Conservation (phyloP, 2,329 filamentous ascomycete species). For the Exophiala xenobiotica region DNA sequence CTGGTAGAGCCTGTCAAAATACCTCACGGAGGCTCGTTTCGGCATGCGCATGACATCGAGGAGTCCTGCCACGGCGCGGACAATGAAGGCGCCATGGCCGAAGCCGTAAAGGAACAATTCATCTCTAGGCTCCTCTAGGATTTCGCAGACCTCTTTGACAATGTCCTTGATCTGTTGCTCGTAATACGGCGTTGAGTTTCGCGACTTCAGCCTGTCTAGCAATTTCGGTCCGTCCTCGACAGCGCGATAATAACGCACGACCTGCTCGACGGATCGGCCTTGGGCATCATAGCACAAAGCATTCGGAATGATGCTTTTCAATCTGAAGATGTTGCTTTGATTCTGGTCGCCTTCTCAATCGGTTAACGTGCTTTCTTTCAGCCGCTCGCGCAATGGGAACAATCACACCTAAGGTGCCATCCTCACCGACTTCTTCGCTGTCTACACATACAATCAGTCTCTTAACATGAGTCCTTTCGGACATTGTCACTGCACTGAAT, state of each 20-base stretch:
- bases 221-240: slow-evolving; percentile 16
- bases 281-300: slow-evolving; percentile 15
- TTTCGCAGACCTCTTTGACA: slow-evolving; percentile 20
- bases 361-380: slow-evolving; percentile 3
- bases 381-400: background rate
- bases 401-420: slow-evolving; percentile 13
- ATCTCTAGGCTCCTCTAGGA: slow-evolving; percentile 31
- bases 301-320: slow-evolving; percentile 18
- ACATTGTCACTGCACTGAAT: slow-evolving; percentile 33
- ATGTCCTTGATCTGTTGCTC: slow-evolving; percentile 30
- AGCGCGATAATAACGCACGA: slow-evolving; percentile 25
- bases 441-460: slow-evolving; percentile 26
- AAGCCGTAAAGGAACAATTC: slow-evolving; percentile 45
- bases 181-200: slow-evolving; percentile 9
- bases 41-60: slow-evolving; percentile 37
- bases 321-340: slow-evolving; percentile 22
- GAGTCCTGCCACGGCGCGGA: slow-evolving; percentile 42
- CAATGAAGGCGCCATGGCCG: slow-evolving; percentile 43
- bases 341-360: slow-evolving; percentile 12
- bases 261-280: slow-evolving; percentile 19
- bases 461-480: slow-evolving; percentile 43
- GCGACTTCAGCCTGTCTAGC: slow-evolving; percentile 22
- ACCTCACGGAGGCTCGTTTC: slow-evolving; percentile 26
- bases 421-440: slow-evolving; percentile 5
- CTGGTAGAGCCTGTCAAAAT: slow-evolving; percentile 35